Evolutionary conservation across 306 rosid genomes (phyloP), one percentile per base, ranked within the genome.

Genomic region (Cicer pinnatifidum): DNA sequence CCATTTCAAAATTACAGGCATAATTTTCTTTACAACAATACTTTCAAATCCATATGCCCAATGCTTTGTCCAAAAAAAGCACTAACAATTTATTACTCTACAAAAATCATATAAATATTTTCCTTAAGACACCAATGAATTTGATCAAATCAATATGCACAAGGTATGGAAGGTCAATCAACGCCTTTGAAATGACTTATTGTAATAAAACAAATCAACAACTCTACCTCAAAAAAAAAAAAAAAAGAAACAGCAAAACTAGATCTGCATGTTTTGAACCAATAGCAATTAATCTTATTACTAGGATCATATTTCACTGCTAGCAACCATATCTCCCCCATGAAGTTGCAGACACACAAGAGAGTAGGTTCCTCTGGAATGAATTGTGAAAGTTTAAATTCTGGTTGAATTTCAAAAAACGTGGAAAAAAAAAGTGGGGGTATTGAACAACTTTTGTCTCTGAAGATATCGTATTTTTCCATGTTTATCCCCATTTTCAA

Each of bases 141-240:
- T 43, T 37, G 61, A 83, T 17, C 38, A 57, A 58, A 40, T 58
- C 67, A 67, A 52, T 44, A 37, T 35, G 51, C 13, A 71, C 73
- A 76, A 11, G 76, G 63, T 39, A 67, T 20, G 69, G 12, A 28
- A 52, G 62, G 53, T 12, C n/a, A 63, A 46, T 56, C n/a, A 64
- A 13, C 51, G 11, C 66, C 66, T 54, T 50, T 62, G 52, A 71
- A 44, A 67, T 54, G 47, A 66, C n/a, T 43, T 37, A 71, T 39
- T 17, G 51, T 51, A 15, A 62, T 33, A 23, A 66, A 45, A 39
- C 28, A 71, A 66, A 64, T 39, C 23, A 65, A 20, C 51, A 39
- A 65, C 23, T 65, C 81, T 70, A 58, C 12, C 72, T 52, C 84
- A 68, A 72, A 73, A 69, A 63, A 50, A 23, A 35, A 69, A 50